phyloP scores from a whole-genome alignment of 2,329 filamentous ascomycete species.

The Seiridium unicorne region DNA sequence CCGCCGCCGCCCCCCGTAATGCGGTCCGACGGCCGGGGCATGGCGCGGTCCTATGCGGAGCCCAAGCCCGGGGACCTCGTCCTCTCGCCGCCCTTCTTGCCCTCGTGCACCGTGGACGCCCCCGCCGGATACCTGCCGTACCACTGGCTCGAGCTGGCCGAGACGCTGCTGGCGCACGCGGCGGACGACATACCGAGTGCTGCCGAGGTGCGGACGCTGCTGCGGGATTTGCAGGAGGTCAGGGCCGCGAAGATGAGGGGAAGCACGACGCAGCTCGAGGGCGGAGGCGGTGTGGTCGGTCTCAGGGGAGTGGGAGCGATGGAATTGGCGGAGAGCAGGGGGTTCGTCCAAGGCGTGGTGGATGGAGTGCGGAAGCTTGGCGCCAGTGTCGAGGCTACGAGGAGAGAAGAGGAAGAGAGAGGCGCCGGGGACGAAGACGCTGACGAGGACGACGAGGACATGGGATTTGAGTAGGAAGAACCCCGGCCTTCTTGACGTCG shows the following conservation, averaged over 20 bases:
- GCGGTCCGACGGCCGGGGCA: constrained; percentile 45
- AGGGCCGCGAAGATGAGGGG: constrained; percentile 84
- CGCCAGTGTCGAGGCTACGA: constrained; percentile 72
- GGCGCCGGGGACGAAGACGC: constrained; percentile 56
- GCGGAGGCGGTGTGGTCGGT: constrained; percentile 68
- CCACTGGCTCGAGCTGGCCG: constrained; percentile 91
- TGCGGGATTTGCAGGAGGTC: constrained; percentile 83
- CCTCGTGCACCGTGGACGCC: constrained; percentile 68
- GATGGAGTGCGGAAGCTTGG: constrained; percentile 85
- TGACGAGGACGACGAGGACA: constrained; percentile 61
- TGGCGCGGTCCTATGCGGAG: constrained; percentile 31
- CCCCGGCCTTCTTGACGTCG: background rate
- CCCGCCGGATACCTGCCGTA: constrained; percentile 76
- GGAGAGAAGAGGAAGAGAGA: constrained; percentile 75
- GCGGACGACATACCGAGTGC: constrained; percentile 76
- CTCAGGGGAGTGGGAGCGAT: constrained; percentile 80
- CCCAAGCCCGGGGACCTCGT: constrained; percentile 19
- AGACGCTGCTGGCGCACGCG: constrained; percentile 82
- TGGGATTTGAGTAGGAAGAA: constrained; percentile 20
- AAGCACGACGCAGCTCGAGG: constrained; percentile 70
- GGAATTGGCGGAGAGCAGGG: constrained; percentile 85
- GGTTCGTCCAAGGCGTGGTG: constrained; percentile 81
- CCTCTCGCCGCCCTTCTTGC: constrained; percentile 74
- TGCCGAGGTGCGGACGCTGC: constrained; percentile 69
- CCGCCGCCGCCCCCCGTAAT: constrained; percentile 68